Base-by-base conservation (phyloP, 192 early-diverging fungal species). In the Spizellomyces sp. region DNA sequence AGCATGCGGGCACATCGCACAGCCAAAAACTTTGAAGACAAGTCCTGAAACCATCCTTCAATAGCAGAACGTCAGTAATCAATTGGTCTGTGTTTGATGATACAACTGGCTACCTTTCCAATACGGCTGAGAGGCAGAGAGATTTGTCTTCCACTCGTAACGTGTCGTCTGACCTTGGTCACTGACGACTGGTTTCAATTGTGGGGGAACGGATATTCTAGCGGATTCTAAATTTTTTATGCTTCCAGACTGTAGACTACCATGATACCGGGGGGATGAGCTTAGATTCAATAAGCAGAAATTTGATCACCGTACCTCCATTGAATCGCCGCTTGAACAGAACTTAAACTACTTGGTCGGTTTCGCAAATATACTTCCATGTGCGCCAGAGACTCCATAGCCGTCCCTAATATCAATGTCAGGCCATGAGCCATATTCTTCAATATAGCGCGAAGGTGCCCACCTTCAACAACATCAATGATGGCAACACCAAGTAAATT, bases 391-490 rank as follows among this genome's bases (percentile, higher is more conserved):
- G 75, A 73, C 15, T 83, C 81, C 54, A 83, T 58, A 45, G 81
- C 81, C 5, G 81, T 80, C 4, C 80, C 76, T 78, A 19, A 44
- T n/a, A 58, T 15, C 0, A 41, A 46, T 5, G 46, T 42, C 5
- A 43, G 12, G 0, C 27, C 41, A 15, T n/a, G 63, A 61, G 22
- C 59, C 22, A 14, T 22, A 0, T 14, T 14, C 12, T 27, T 2
- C 36, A 64, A 27, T 14, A n/a, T 8, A 21, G 14, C 12, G n/a
- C 36, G n/a, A 22, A n/a, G 12, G 19, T 12, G 8, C 72, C 22
- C 36, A 75, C 73, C 80, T 76, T 83, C 81, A 10, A 83, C 81
- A 17, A 83, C 81, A 67, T 83, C 81, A 43, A 83, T 15, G 15
- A 80, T 76, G 47, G 65, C 75, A 6, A 75, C 64, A 9, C 78